phyloP scores from a whole-genome alignment of 495 filamentous ascomycete species.

The Aspergillus nanangensis region DNA sequence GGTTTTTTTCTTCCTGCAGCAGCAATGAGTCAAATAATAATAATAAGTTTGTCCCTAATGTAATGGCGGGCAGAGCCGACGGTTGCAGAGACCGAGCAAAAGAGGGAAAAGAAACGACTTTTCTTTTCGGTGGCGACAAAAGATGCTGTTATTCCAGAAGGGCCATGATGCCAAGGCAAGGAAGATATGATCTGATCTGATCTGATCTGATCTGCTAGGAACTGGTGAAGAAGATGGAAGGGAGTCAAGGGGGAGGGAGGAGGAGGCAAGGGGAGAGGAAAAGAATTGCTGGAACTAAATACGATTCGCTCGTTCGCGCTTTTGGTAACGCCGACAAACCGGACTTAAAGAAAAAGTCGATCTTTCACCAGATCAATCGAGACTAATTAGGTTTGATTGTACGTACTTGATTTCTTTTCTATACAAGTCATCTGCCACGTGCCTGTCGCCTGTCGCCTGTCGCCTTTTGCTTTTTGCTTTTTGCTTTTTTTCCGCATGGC shows the following conservation, averaged over 20 bases:
- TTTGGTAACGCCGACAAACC: not conserved
- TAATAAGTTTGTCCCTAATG: too few relatives aligned
- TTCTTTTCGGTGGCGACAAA: not conserved
- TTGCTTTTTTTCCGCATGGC: too few relatives aligned
- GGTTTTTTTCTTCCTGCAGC: not conserved
- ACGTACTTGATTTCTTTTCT: too few relatives aligned
- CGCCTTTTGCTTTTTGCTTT: too few relatives aligned
- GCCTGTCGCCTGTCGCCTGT: too few relatives aligned
- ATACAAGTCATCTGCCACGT: too few relatives aligned
- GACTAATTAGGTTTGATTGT: too few relatives aligned
- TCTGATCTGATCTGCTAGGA: too few relatives aligned
- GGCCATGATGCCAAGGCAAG: not conserved
- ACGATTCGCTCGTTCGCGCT: not conserved
- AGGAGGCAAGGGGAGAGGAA: not conserved
- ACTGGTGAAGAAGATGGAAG: too few relatives aligned
- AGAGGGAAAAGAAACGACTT: too few relatives aligned
- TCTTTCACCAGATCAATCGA: not conserved
- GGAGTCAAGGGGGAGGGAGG: not conserved
- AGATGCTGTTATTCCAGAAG: not conserved
- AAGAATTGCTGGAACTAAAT: not conserved
- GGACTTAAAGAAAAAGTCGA: not conserved
- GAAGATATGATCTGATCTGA: too few relatives aligned
- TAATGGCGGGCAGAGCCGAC: constrained; percentile 5
- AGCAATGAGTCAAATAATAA: not conserved
- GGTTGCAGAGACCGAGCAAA: too few relatives aligned